Evolutionary conservation across 306 rosid genomes (phyloP).

Genomic region (Carpinus fangiana): DNA sequence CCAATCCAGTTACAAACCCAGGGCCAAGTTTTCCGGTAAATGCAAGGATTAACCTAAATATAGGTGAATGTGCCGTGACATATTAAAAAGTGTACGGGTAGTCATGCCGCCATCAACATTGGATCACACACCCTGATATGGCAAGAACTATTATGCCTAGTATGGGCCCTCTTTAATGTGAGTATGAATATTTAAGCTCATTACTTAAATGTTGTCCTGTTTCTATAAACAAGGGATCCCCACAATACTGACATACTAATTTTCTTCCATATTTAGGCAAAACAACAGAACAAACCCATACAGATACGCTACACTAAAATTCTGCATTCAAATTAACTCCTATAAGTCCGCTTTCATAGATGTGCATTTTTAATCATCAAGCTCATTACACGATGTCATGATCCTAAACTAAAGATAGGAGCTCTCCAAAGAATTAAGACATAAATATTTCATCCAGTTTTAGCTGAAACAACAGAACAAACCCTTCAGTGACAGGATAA

Average conservation of each 20-base stretch:
- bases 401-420: neutral
- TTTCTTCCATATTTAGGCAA: neutral
- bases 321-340: neutral
- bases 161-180: neutral
- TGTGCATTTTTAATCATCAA: neutral
- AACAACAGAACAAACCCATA: neutral
- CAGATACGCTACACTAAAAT: neutral
- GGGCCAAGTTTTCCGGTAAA: neutral
- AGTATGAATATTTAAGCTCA: neutral
- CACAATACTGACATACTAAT: neutral
- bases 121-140: neutral
- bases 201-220: neutral
- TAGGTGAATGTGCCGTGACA: neutral
- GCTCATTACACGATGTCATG: neutral
- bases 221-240: neutral
- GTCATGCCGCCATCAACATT: neutral
- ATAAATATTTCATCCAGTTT: neutral
- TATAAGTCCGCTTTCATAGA: neutral
- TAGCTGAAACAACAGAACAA: neutral
- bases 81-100: neutral
- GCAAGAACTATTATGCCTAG: neutral
- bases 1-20: constrained; percentile 12
- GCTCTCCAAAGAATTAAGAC: neutral
- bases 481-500: neutral
- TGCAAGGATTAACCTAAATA: neutral